Percentiles rank a stretch among this genome's conserved stretches.
Conservation (phyloP, 768 basidiomycete genomes). For the Thelephora aurantiotincta region DNA sequence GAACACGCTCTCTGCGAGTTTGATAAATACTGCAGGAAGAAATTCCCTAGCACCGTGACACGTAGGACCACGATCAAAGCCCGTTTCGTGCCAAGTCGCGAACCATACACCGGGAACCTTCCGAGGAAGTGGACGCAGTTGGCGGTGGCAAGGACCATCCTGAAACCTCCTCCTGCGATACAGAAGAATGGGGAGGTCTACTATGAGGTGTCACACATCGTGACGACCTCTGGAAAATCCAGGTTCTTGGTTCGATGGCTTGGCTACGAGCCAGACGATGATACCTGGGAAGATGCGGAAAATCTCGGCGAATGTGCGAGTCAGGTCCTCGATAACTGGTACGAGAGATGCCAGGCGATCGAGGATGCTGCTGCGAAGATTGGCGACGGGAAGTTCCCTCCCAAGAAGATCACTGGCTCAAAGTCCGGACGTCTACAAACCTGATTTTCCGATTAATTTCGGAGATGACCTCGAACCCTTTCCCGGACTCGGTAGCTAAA, state of each 20-base stretch:
- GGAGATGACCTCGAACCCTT: too few species aligned
- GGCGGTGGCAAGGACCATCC: slow-evolving; percentile 2
- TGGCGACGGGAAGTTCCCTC: too few species aligned
- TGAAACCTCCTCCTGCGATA: slow-evolving; percentile 9
- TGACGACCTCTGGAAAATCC: slow-evolving; percentile 12
- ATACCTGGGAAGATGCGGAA: slow-evolving; percentile 12
- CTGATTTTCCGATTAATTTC: too few species aligned
- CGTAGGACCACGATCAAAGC: slow-evolving; percentile 20
- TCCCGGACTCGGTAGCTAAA: too few species aligned
- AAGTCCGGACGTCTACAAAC: too few species aligned
- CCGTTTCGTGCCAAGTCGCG: slow-evolving; percentile 8
- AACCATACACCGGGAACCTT: slow-evolving; percentile 13
- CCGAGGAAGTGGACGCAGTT: slow-evolving; percentile 13
- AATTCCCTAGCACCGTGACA: slow-evolving; percentile 29
- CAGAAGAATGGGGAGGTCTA: slow-evolving; percentile 8
- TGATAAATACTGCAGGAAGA: slow-evolving; percentile 60
- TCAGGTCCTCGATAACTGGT: slow-evolving; percentile 13
- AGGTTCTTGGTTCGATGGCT: slow-evolving; percentile 16
- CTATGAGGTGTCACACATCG: slow-evolving; percentile 19
- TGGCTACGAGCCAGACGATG: slow-evolving; percentile 17
- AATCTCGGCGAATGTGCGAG: slow-evolving; percentile 11
- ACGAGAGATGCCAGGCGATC: slow-evolving; percentile 9
- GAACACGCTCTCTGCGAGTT: slow-evolving; percentile 73
- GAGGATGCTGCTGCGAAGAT: not conserved
- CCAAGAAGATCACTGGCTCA: too few species aligned